Base-by-base conservation (phyloP, 2,329 filamentous ascomycete species). In the Thelonectria rubi region DNA sequence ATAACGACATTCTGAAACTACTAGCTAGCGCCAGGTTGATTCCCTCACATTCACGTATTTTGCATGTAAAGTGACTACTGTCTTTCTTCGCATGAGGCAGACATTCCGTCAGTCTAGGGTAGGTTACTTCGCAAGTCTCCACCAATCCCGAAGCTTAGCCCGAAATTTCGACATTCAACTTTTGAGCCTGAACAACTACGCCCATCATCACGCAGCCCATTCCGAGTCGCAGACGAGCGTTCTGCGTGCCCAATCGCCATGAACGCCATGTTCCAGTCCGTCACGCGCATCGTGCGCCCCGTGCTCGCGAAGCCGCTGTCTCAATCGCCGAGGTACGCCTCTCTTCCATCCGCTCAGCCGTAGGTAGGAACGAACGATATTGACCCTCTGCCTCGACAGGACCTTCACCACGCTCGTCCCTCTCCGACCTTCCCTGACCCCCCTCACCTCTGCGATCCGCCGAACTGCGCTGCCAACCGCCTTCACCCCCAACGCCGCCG, bases 321-420 rank as follows among this genome's bases (percentile, higher is more conserved):
- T 47, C 65, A 69, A 55, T 60, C 66, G 10, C 65, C 72, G 30
- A 66, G 73, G 73, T 74, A 65, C 11, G 55, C 43, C 32, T 20
- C 20, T 26, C n/a, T 14, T 39, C 14, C 32, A 21, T 18, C 43
- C n/a, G 21, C 42, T 42, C 54, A 15, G 39, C 47, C 30, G 42
- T 37, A 58, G 32, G 4, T 55, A 42, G 10, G 60, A 59, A n/a
- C n/a, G n/a, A 20, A 65, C 52, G 32, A 47, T 55, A n/a, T 20
- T 43, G 17, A 26, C 24, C 21, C 42, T 52, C 26, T 26, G 24
- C 21, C 53, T 50, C 30, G 9, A 3, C 61, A 84, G 81, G 66
- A 76, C 77, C 53, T 83, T 84, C 69, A 78, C 80, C 52, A 82
- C 82, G 49, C 79, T 86, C 65, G 80, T 83, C 1, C 76, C 75